Base-by-base conservation (phyloP, 2,329 filamentous ascomycete genomes). In the Cordyceps tenuipes region DNA sequence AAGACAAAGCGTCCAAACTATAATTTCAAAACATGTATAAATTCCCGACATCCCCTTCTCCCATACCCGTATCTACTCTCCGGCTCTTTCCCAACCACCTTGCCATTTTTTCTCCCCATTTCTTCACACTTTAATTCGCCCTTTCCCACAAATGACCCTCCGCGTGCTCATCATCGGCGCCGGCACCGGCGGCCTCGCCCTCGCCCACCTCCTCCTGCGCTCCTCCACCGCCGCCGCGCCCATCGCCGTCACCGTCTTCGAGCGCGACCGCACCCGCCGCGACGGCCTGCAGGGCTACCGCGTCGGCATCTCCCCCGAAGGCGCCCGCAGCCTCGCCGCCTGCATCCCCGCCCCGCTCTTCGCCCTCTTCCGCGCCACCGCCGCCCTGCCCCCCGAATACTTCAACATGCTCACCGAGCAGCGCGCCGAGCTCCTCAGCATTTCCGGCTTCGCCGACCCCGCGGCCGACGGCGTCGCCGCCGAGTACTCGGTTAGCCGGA, bases 281-380 rank as follows among this genome's bases (percentile, higher is more conserved):
- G 64, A 63, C 50, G 63, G 64, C 17, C 59, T 63, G n/a, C 61
- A 63, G 15, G 64, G 64, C n/a, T 66, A 66, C 43, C 62, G 64
- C 26, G 62, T 66, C n/a, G 62, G 63, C 23, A 66, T 66, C 13
- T 63, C 63, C 2, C 64, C 64, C 10, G 64, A 66, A n/a, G 63
- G 63, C 13, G 60, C 63, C 4, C 61, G 62, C 19, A 63, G 61
- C 29, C 58, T 66, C 21, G 57, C 60, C 21, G 57, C 58, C 29
- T 53, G 64, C 39, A 41, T 64, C 1, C 61, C 64, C 1, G 7
- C 44, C 13, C 57, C 61, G 23, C 56, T 66, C 4, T 63, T 63
- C 55, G 44, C 62, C 13, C 52, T 63, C 15, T 64, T 66, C 46
- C 53, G 62, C 26, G 41, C 48, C 23, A 66, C 64, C 0, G 61